phyloP scores from a whole-genome alignment of 2,329 filamentous ascomycete genomes.

The Pseudogymnoascus sp. region DNA sequence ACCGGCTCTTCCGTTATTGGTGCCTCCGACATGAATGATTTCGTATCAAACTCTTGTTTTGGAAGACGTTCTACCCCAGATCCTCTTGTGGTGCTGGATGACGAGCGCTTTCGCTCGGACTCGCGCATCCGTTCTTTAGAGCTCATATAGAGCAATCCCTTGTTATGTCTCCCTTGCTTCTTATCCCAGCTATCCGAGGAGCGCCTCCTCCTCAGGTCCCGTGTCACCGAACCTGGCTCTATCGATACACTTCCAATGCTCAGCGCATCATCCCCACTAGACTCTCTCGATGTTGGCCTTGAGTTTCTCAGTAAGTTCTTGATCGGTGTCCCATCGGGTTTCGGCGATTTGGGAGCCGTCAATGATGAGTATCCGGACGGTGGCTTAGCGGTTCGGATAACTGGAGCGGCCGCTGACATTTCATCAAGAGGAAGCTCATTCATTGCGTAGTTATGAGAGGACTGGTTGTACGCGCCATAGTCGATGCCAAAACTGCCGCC shows the following conservation, averaged over 20 bases:
- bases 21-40: constrained; percentile 28
- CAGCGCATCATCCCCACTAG: constrained; percentile 45
- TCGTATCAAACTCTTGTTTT: constrained; percentile 21
- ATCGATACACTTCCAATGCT: constrained; percentile 58
- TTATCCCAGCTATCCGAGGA: constrained; percentile 56
- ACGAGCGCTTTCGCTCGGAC: constrained; percentile 49
- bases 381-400: constrained; percentile 73
- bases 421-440: constrained; percentile 48
- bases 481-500: constrained; percentile 57
- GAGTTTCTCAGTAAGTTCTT: constrained; percentile 48
- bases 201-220: constrained; percentile 42
- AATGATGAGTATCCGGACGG: constrained; percentile 66
- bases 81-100: constrained; percentile 34
- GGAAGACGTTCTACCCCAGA: constrained; percentile 21
- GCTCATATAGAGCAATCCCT: constrained; percentile 63
- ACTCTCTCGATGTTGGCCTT: constrained; percentile 52
- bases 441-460: constrained; percentile 40
- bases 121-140: constrained; percentile 60
- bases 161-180: constrained; percentile 44
- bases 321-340: constrained; percentile 39
- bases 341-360: constrained; percentile 50
- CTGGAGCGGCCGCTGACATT: constrained; percentile 55
- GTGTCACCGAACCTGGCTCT: constrained; percentile 42
- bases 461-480: constrained; percentile 56
- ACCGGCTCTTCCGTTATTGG: constrained; percentile 42